Evolutionary conservation across 441 rosid genomes (phyloP), one percentile per base, ranked within the genome.

Genomic region (Populus hybrid): DNA sequence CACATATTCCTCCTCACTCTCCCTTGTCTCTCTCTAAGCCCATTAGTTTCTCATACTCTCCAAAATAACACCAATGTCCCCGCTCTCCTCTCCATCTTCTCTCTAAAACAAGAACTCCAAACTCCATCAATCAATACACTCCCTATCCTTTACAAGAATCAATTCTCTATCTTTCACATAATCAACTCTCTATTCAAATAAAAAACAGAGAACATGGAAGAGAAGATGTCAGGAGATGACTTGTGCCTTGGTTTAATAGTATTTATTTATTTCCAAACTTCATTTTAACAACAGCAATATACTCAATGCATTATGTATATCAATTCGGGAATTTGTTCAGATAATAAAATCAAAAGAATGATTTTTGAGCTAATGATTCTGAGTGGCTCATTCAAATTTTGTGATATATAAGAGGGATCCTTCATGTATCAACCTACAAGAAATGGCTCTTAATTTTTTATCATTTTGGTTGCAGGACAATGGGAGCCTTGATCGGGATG

Each of bases 401-500:
- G 56, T 45, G 56, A 45, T 45, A 45, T 45, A 14, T 14, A 45
- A 45, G 56, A 14, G 20, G 56, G 56, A 14, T 45, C 56, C 56
- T 45, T 45, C 2, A 45, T 14, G 18, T 45, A 45, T 45, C 7
- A 50, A 14, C 6, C 56, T 50, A 16, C 10, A 64, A 9, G 50
- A 38, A 24, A 36, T 21, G 74, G 18, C 64, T 77, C 77, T 9
- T 71, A 72, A 67, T 77, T 18, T 14, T 82, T 9, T 14, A 50
- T 83, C 71, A 18, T 82, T 68, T 71, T 81, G 40, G 66, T 78
- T 85, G 84, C 87, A 95, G 98, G 96, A 89, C 35, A 85, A 87
- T 76, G 90, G 88, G 35, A 85, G 90, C 79, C 88, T 90, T 70
- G 97, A 90, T 84, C 89, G 94, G 71, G 97, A 94, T 80, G 97